These are phyloP conservation scores for Pichia cephalocereana DNA, from an alignment of 805 yeast genomes.

Conservation along the genomic window DNA sequence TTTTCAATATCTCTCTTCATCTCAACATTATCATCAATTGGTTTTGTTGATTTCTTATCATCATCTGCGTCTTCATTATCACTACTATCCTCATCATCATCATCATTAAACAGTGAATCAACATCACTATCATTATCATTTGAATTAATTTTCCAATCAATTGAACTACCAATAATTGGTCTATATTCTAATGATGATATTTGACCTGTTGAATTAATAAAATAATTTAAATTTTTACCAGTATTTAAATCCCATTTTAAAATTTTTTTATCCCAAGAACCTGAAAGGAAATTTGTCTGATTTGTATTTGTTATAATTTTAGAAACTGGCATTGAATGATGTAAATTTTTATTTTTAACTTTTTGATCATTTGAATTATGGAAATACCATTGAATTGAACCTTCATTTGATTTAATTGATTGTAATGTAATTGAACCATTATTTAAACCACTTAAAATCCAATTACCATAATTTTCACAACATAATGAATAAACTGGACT, in stretches of 20 bases:
- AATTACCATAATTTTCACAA: conserved; percentile 70
- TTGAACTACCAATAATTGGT: conserved; percentile 44
- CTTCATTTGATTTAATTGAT: conserved; percentile 76
- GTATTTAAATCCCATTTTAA: conserved; percentile 80
- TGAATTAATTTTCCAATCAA: conserved; percentile 13
- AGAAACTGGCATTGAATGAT: conserved; percentile 70
- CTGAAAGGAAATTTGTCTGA: conserved; percentile 64
- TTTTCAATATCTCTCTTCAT: conserved; percentile 11
- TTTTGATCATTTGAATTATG: conserved; percentile 21
- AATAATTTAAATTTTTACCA: conserved; percentile 45
- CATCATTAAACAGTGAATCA: conserved; percentile 41
- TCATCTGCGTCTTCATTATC: conserved; percentile 34
- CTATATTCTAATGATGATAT: conserved; percentile 66
- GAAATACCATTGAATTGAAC: conserved; percentile 70
- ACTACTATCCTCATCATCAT: conserved; percentile 26
- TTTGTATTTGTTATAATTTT: conserved; percentile 51
- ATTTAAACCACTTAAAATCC: conserved; percentile 75
- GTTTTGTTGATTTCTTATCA: conserved; percentile 5
- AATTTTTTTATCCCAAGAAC: conserved; percentile 83
- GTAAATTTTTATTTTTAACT: conserved; percentile 9
- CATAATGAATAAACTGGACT: conserved; percentile 88
- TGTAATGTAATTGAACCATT: conserved; percentile 85
- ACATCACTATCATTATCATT: conserved; percentile 7
- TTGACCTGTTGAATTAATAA: conserved; percentile 62
- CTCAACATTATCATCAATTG: neutral